Evolutionary conservation across 106 monocot species (phyloP).

Genomic region (Agapanthus africanus): DNA sequence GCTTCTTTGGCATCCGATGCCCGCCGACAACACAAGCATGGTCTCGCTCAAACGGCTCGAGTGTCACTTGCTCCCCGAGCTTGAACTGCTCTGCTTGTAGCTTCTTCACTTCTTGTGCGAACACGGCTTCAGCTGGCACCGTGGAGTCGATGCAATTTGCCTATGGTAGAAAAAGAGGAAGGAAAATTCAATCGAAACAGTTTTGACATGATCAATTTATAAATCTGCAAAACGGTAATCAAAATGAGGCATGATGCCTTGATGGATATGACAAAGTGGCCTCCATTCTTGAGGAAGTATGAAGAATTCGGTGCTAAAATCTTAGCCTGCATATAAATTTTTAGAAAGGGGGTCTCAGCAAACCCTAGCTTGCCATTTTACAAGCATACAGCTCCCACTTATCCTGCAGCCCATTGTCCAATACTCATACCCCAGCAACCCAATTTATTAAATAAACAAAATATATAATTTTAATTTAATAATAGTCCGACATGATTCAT

Average conservation of each 20-base stretch:
- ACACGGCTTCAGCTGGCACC: conserved; percentile 81
- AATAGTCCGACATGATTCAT: no score
- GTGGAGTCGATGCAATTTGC: conserved; percentile 97
- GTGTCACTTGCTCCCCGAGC: conserved; percentile 78
- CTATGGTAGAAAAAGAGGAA: conserved; percentile 8
- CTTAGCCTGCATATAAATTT: conserved; percentile 71
- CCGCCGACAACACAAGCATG: conserved; percentile 96
- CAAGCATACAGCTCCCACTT: no score
- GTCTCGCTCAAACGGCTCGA: conserved; percentile 91
- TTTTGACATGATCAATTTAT: no score
- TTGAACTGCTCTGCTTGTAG: conserved; percentile 89
- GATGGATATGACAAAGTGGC: conserved; percentile 92
- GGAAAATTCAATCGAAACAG: not conserved
- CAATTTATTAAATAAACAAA: no score
- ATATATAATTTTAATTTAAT: no score
- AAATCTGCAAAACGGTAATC: not conserved
- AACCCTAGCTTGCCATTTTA: no score
- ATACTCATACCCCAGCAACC: no score
- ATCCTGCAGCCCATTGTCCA: no score
- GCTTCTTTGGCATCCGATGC: conserved; percentile 85
- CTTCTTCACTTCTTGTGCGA: conserved; percentile 85
- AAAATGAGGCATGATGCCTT: conserved; percentile 37
- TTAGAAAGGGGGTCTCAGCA: no score
- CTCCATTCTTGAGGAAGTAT: conserved; percentile 79
- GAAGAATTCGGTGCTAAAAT: conserved; percentile 89